Conservation (phyloP, 495 filamentous ascomycete species). For the Neurospora sp. region DNA sequence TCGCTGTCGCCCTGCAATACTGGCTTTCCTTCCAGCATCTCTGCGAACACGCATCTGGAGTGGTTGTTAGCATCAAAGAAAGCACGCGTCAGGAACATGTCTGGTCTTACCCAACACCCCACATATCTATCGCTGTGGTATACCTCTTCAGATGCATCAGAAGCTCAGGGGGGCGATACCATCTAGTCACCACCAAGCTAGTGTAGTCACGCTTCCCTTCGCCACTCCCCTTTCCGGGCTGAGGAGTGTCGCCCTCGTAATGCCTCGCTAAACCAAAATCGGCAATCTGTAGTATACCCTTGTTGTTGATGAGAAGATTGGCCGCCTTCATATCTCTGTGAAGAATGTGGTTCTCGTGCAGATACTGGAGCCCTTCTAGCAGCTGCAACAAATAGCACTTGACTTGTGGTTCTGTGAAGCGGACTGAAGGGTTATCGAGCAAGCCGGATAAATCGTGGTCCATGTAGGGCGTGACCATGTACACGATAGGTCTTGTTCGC, state of each 20-base stretch:
- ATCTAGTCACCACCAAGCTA: slow-evolving; percentile 85
- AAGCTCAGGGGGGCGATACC: slow-evolving; percentile 94
- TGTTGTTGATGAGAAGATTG: slow-evolving; percentile 93
- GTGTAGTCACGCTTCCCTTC: slow-evolving; percentile 88
- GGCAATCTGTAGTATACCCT: slow-evolving; percentile 87
- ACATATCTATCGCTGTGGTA: slow-evolving; percentile 94
- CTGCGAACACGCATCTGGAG: slow-evolving; percentile 83
- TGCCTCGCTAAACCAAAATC: slow-evolving; percentile 94
- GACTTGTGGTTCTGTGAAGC: slow-evolving; percentile 79
- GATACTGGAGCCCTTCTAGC: slow-evolving; percentile 76
- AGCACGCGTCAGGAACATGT: neutral
- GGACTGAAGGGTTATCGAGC: slow-evolving; percentile 84
- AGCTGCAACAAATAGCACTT: slow-evolving; percentile 98
- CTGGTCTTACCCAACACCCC: slow-evolving; percentile 76
- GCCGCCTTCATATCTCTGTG: slow-evolving; percentile 99
- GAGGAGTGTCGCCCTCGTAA: slow-evolving; percentile 77
- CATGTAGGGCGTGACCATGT: slow-evolving; percentile 99
- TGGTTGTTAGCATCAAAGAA: slow-evolving; percentile 18
- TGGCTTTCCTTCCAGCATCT: slow-evolving; percentile 93
- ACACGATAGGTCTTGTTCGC: slow-evolving; percentile 78
- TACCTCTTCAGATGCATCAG: slow-evolving; percentile 78
- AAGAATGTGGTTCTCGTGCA: slow-evolving; percentile 82
- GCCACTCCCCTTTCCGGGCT: slow-evolving; percentile 69
- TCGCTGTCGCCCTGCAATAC: slow-evolving; percentile 88
- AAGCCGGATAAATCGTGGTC: slow-evolving; percentile 95